A percentile compares a stretch with the other conserved stretches of the same genome.
Evolutionary conservation across 2,329 filamentous ascomycete genomes (phyloP).

Genomic region (Colletotrichum sp.): DNA sequence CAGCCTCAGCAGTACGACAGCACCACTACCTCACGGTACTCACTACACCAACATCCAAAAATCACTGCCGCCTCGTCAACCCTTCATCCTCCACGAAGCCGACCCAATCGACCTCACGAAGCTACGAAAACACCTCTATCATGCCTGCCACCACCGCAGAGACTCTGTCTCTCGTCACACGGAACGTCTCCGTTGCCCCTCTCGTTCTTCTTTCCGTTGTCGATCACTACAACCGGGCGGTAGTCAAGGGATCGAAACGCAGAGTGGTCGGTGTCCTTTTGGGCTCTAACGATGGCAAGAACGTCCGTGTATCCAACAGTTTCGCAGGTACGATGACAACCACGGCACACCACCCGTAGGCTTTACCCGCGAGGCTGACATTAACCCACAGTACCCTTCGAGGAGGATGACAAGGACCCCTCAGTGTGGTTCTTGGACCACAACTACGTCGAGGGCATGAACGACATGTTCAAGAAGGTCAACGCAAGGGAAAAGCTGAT

Average conservation of each 20-base stretch:
- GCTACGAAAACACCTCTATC: constrained; percentile 33
- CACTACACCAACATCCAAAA: constrained; percentile 3
- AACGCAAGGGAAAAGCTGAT: constrained; percentile 98
- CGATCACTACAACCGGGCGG: constrained; percentile 96
- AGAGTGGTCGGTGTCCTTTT: constrained; percentile 94
- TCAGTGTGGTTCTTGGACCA: constrained; percentile 99
- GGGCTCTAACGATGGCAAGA: constrained; percentile 95
- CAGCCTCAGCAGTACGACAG: constrained; percentile 29
- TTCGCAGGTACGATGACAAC: constrained; percentile 75
- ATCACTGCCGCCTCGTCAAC: background rate
- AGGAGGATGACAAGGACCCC: constrained; percentile 98
- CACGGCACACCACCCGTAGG: background rate
- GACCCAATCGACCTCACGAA: constrained; percentile 21
- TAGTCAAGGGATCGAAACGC: constrained; percentile 82
- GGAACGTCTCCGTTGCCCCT: constrained; percentile 95
- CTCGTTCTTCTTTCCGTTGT: constrained; percentile 96
- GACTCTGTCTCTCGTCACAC: constrained; percentile 91
- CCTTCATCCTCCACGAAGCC: constrained; percentile 3
- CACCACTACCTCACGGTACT: constrained; percentile 3
- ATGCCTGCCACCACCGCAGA: constrained; percentile 98
- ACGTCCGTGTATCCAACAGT: constrained; percentile 97
- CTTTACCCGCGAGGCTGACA: constrained; percentile 16
- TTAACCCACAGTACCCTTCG: constrained; percentile 80
- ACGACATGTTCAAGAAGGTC: constrained; percentile 99
- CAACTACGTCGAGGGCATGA: constrained; percentile 99